Percentiles rank a stretch among this genome's conserved stretches.
phyloP scores from a whole-genome alignment of 1,139 yeast species.

The Blastobotrys proliferans region DNA sequence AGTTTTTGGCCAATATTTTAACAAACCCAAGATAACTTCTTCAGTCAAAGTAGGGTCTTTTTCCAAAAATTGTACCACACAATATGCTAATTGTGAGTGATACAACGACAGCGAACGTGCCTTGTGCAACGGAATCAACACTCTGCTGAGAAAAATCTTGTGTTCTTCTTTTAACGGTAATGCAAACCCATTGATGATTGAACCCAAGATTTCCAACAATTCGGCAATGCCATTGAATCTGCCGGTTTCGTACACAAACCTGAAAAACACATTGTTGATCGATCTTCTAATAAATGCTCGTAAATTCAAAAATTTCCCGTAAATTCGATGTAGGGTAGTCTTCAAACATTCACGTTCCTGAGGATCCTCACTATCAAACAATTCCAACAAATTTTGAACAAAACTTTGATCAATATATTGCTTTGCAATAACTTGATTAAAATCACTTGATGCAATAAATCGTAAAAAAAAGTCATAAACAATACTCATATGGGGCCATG shows the following conservation, averaged over 20 bases:
- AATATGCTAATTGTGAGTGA: slow-evolving; percentile 95
- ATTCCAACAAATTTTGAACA: slow-evolving; percentile 71
- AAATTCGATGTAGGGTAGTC: slow-evolving; percentile 90
- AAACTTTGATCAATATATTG: slow-evolving; percentile 91
- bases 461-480: slow-evolving; percentile 91
- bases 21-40: slow-evolving; percentile 88
- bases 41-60: slow-evolving; percentile 90
- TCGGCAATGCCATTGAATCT: slow-evolving; percentile 96
- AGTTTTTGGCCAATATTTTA: slow-evolving; percentile 96
- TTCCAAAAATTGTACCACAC: slow-evolving; percentile 93
- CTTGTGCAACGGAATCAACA: slow-evolving; percentile 90
- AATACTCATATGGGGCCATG: slow-evolving; percentile 99
- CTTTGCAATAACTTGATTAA: slow-evolving; percentile 89
- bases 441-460: slow-evolving; percentile 92
- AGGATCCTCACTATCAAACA: slow-evolving; percentile 95
- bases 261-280: slow-evolving; percentile 86
- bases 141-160: slow-evolving; percentile 80
- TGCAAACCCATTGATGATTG: slow-evolving; percentile 97
- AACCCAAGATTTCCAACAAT: slow-evolving; percentile 87
- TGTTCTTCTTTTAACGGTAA: slow-evolving; percentile 96
- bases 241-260: slow-evolving; percentile 92
- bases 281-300: slow-evolving; percentile 90
- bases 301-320: slow-evolving; percentile 88
- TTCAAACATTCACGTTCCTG: slow-evolving; percentile 93
- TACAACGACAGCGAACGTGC: slow-evolving; percentile 82